Conservation (phyloP, 2,329 filamentous ascomycete species). For the Dactylellina leptospora region DNA sequence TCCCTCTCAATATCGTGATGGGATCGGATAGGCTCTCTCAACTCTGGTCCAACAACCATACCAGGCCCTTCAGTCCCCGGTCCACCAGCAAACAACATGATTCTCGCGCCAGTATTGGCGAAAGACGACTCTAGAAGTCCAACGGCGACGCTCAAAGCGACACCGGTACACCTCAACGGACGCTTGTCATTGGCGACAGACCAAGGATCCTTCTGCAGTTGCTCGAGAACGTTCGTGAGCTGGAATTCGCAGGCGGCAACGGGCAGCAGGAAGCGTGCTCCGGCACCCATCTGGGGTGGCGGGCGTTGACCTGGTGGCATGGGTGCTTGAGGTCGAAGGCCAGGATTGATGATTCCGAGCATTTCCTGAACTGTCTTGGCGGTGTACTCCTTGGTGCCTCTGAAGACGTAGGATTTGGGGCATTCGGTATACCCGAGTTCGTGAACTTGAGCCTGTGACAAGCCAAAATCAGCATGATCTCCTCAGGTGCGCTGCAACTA, state of each 20-base stretch:
- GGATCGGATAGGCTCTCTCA: slow-evolving; percentile 94
- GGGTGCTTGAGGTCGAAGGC: slow-evolving; percentile 77
- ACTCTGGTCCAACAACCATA: slow-evolving; percentile 93
- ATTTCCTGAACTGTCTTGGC: slow-evolving; percentile 99
- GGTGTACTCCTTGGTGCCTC: slow-evolving; percentile 96
- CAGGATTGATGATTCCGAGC: slow-evolving; percentile 81
- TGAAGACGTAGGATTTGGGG: slow-evolving; percentile 97
- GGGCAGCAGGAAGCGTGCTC: slow-evolving; percentile 88
- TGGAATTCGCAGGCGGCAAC: slow-evolving; percentile 97
- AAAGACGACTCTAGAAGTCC: slow-evolving; percentile 93
- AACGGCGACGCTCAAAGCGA: slow-evolving; percentile 93
- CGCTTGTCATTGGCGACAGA: slow-evolving; percentile 93
- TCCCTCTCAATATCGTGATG: slow-evolving; percentile 99
- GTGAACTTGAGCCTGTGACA: slow-evolving; percentile 82
- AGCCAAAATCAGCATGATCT: neutral
- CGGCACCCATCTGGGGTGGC: slow-evolving; percentile 72
- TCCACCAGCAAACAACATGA: slow-evolving; percentile 97
- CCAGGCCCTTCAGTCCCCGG: slow-evolving; percentile 95
- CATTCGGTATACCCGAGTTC: slow-evolving; percentile 98
- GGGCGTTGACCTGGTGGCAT: slow-evolving; percentile 68
- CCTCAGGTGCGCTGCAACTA: slow-evolving; percentile 5
- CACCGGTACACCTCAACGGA: slow-evolving; percentile 88
- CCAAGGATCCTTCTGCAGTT: slow-evolving; percentile 97
- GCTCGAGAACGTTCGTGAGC: slow-evolving; percentile 92
- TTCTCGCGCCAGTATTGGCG: slow-evolving; percentile 90